Conservation (phyloP, 2,329 filamentous ascomycete species). For the Intubia oerlemansii region DNA sequence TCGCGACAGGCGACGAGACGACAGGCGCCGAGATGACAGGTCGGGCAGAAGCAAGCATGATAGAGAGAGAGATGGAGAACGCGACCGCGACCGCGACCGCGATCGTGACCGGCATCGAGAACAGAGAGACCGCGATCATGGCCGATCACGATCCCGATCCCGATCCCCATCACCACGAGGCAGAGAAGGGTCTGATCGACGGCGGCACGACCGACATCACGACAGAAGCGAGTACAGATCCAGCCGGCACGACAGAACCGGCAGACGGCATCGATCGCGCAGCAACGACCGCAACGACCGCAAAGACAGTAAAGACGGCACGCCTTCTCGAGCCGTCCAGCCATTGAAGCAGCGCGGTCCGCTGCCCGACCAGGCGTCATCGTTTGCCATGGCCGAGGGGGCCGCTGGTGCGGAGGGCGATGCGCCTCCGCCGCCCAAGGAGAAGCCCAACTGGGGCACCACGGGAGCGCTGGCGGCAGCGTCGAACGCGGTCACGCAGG, state of each 20-base stretch:
- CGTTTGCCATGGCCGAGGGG: constrained; percentile 29
- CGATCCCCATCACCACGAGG: too few relatives aligned
- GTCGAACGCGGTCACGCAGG: constrained; percentile 55
- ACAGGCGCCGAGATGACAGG: constrained; percentile 2
- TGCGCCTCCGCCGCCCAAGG: constrained; percentile 29
- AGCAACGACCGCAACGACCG: too few relatives aligned
- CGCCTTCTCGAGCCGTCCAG: too few relatives aligned
- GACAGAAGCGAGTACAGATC: background rate
- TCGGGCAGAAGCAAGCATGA: too few relatives aligned
- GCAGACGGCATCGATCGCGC: too few relatives aligned
- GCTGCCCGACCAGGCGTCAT: constrained; percentile 36
- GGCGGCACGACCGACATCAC: constrained; percentile 1
- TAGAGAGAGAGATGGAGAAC: background rate
- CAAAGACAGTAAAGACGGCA: too few relatives aligned
- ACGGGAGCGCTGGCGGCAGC: constrained; percentile 74
- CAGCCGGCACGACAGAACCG: too few relatives aligned
- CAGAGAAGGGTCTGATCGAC: background rate
- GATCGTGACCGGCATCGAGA: background rate
- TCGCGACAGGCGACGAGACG: constrained; percentile 8
- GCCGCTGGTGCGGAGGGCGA: too few relatives aligned
- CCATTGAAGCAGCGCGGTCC: constrained; percentile 27
- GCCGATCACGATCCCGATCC: background rate
- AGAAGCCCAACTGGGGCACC: constrained; percentile 69
- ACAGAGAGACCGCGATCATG: background rate
- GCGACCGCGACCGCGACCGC: constrained; percentile 1